phyloP scores from a whole-genome alignment of 2,329 filamentous ascomycete genomes.

The Pyrenophora teres region DNA sequence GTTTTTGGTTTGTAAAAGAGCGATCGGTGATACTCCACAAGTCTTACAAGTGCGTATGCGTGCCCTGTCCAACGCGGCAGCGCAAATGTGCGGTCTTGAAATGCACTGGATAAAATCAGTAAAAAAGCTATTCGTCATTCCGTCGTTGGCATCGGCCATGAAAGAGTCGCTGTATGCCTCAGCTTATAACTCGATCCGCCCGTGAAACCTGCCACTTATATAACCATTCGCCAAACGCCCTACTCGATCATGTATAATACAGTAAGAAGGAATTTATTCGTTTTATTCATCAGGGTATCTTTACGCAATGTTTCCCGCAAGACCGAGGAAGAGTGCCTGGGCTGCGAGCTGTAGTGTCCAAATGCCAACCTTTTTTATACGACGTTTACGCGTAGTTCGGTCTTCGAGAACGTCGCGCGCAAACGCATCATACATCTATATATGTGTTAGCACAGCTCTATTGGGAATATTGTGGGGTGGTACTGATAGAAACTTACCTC shows the following conservation, averaged over 20 bases:
- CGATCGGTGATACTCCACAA: too few species aligned
- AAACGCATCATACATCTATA: conserved; percentile 85
- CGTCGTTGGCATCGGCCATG: too few species aligned
- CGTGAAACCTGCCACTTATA: background rate
- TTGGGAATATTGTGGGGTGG: background rate
- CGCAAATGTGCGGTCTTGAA: too few species aligned
- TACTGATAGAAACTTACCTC: conserved; percentile 58
- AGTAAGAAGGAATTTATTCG: conserved; percentile 17
- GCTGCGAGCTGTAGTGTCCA: conserved; percentile 93
- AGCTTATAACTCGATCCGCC: too few species aligned
- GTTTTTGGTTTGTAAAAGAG: too few species aligned
- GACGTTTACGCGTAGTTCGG: conserved; percentile 79
- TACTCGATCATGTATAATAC: conserved; percentile 16
- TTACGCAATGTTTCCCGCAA: conserved; percentile 77
- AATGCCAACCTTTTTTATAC: conserved; percentile 93
- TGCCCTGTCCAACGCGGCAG: too few species aligned
- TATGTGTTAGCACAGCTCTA: conserved; percentile 6
- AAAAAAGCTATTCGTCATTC: too few species aligned
- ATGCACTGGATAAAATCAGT: too few species aligned
- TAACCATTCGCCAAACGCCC: conserved; percentile 11
- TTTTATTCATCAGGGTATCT: conserved; percentile 16
- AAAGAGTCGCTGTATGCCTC: too few species aligned
- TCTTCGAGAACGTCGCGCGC: conserved; percentile 89
- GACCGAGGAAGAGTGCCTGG: conserved; percentile 91
- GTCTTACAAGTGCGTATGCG: too few species aligned